Conservation (phyloP, 805 yeast species). For the Candida glaebosa region DNA sequence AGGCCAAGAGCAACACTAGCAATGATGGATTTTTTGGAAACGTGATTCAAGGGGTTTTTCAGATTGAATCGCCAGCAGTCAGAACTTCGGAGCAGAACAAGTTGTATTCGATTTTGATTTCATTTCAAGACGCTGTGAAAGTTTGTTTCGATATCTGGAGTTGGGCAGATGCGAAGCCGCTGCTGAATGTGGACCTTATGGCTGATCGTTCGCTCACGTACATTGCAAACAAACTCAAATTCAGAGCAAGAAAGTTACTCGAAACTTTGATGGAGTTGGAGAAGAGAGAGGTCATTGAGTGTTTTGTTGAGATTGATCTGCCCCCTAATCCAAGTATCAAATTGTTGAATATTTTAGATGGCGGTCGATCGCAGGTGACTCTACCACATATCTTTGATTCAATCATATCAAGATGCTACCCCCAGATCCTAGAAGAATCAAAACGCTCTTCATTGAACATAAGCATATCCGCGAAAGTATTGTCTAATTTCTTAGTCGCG, state of each 20-base stretch:
- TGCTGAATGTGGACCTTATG: conserved; percentile 1
- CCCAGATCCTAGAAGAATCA: conserved; percentile 26
- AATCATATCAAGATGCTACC: conserved; percentile 44
- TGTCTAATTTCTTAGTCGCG: conserved; percentile 52
- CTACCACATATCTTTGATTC: conserved; percentile 65
- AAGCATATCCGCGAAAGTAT: conserved; percentile 40
- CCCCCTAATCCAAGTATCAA: conserved; percentile 35
- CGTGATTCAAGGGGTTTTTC: conserved; percentile 77
- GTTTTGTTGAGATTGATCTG: conserved; percentile 45
- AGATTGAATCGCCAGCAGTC: conserved; percentile 59
- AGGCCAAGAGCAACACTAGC: conserved; percentile 2
- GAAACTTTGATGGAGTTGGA: conserved; percentile 66
- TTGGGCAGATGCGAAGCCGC: conserved; percentile 51
- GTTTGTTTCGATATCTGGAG: conserved; percentile 66
- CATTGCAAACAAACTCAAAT: conserved; percentile 60
- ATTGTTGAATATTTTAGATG: conserved; percentile 75
- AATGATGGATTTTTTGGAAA: conserved; percentile 51
- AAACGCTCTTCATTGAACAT: conserved; percentile 46
- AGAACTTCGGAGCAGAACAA: conserved; percentile 50
- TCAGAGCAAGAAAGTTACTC: conserved; percentile 61
- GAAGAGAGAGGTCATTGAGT: conserved; percentile 69
- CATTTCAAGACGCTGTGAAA: conserved; percentile 58
- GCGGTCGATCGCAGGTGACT: conserved; percentile 73
- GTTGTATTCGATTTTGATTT: conserved; percentile 53
- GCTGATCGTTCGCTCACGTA: conserved; percentile 24